Percentiles rank a stretch among this genome's conserved stretches.
phyloP scores from a whole-genome alignment of 2,329 filamentous ascomycete species.

The Fusarium sp. region DNA sequence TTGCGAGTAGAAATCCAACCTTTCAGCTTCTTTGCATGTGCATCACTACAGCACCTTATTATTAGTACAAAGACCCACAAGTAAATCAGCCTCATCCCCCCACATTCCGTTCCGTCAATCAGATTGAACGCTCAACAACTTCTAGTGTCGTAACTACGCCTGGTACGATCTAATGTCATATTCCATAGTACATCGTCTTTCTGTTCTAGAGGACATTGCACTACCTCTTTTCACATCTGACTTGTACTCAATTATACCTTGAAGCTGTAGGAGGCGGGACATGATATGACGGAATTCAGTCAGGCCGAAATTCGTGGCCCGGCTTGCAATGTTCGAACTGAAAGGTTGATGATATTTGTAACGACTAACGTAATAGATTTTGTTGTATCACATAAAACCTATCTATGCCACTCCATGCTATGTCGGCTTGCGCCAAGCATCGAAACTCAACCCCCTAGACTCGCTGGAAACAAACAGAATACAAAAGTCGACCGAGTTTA shows the following conservation, averaged over 20 bases:
- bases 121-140: neutral
- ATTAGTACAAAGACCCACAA: neutral
- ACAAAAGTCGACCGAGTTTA: neutral
- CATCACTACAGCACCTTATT: neutral
- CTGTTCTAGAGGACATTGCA: neutral
- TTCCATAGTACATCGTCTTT: neutral
- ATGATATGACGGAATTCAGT: neutral
- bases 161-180: neutral
- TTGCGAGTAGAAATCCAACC: neutral
- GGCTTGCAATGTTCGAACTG: neutral
- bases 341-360: neutral
- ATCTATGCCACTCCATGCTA: conserved; percentile 1
- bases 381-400: conserved; percentile 14
- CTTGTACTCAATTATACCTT: neutral
- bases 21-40: neutral
- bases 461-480: conserved; percentile 12
- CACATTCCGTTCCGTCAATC: neutral
- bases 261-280: neutral
- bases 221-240: neutral
- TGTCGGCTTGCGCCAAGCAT: conserved; percentile 8
- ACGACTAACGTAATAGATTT: conserved; percentile 5
- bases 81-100: neutral
- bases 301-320: no score
- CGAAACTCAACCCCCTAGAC: conserved; percentile 6
- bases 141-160: neutral